Base-by-base conservation (phyloP, 345 rosid genomes). In the Citrus cavaleriei region DNA sequence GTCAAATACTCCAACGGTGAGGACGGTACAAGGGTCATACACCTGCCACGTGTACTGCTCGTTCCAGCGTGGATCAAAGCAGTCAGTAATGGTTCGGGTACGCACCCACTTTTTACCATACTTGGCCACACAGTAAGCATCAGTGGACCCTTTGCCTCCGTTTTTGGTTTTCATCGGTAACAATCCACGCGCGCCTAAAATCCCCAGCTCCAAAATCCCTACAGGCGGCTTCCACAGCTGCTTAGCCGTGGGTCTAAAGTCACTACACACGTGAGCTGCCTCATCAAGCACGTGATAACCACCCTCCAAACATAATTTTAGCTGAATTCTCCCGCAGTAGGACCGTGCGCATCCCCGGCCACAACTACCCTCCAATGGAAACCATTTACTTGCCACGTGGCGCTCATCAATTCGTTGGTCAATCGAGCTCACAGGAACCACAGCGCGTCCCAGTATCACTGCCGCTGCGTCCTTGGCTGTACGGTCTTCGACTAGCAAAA, bases 31-130 rank as follows among this genome's bases (percentile, higher is more conserved):
- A 0, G 99, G 99, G 72, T 96, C 99, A 49, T 96, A 96, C 19
- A 96, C 99, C 87, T 96, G 99, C 99, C 99, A 96, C 32, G 99
- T 94, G 83, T 96, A 94, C 90, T 94, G 98, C 84, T 93, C 98
- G 73, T 96, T 93, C 99, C 99, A 96, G 27, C 98, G 92, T 49
- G 99, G 98, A 82, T 94, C 97, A 49, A 96, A 91, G 90, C 93
- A 89, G 84, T 96, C 99, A 0, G 88, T 89, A 51, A 96, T 85
- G 7, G 99, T 94, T 28, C 98, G 78, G 0, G 99, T 96, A 65
- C 98, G 91, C 59, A 94, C 98, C 99, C 99, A 96, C 87, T 94
- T 96, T 84, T 96, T 96, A 6, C 99, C 99, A 18, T 94, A 94
- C 82, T 96, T 96, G 37, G 98, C 99, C 1, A 96, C 97, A 42